Percentiles rank a stretch among this genome's conserved stretches.
phyloP scores from a whole-genome alignment of 257 asterid genomes.

The Solanum clarkiae region DNA sequence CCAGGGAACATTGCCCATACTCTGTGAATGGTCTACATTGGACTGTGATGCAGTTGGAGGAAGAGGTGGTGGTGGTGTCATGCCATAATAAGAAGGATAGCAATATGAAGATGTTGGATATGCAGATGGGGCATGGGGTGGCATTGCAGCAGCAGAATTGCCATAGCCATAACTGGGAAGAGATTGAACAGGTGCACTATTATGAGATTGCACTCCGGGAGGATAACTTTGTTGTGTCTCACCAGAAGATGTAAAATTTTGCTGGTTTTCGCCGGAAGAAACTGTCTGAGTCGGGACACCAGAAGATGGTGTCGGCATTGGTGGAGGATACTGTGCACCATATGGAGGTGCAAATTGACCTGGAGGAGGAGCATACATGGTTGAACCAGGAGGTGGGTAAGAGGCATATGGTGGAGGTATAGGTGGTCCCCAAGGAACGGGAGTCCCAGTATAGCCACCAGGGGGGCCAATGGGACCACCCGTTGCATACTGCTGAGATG shows the following conservation, averaged over 20 bases:
- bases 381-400: conserved; percentile 76
- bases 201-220: conserved; percentile 66
- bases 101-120: conserved; percentile 54
- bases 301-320: conserved; percentile 50
- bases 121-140: conserved; percentile 34
- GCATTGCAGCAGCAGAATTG: conserved; percentile 37
- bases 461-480: conserved; percentile 72
- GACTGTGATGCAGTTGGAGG: conserved; percentile 46
- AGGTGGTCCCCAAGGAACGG: conserved; percentile 78
- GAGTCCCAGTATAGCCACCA: conserved; percentile 44
- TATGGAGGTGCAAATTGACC: conserved; percentile 54
- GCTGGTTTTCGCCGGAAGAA: conserved; percentile 52
- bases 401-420: conserved; percentile 48
- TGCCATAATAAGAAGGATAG: conserved; percentile 53
- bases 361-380: conserved; percentile 49
- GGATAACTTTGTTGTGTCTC: conserved; percentile 69
- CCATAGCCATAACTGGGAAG: conserved; percentile 49
- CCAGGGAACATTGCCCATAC: conserved; percentile 70
- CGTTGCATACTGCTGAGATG: conserved; percentile 66
- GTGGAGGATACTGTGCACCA: conserved; percentile 66
- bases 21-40: conserved; percentile 42
- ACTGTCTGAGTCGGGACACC: conserved; percentile 32
- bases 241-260: conserved; percentile 44
- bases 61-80: conserved; percentile 47
- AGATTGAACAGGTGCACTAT: conserved; percentile 43